Percentiles rank a stretch among this genome's conserved stretches.
Conservation (phyloP, 2,329 filamentous ascomycete genomes). For the Xylariaceae sp. region DNA sequence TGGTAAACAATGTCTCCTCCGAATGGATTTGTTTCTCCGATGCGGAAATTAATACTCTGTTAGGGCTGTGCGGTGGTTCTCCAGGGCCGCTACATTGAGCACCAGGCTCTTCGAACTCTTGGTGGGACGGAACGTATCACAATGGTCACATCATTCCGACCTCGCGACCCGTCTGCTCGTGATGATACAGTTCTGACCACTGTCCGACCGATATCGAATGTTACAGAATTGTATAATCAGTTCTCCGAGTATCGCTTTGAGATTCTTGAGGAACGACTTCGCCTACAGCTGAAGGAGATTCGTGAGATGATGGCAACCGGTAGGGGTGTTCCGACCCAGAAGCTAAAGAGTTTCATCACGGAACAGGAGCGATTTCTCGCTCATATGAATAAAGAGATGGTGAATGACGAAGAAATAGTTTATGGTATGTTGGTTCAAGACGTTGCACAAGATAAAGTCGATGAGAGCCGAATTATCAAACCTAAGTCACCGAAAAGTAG, state of each 20-base stretch:
- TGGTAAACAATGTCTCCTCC: conserved; percentile 43
- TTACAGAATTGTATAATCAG: conserved; percentile 57
- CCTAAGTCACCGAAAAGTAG: conserved; percentile 6
- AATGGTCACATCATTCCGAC: conserved; percentile 65
- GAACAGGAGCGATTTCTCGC: conserved; percentile 35
- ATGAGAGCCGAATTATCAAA: conserved; percentile 23
- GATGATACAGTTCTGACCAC: conserved; percentile 62
- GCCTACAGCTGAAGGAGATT: conserved; percentile 42
- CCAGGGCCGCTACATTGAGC: conserved; percentile 65
- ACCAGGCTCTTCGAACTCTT: conserved; percentile 58
- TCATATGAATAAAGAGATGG: conserved; percentile 34
- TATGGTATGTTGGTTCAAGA: conserved; percentile 6
- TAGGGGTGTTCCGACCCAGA: conserved; percentile 26
- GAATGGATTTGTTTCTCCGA: conserved; percentile 1
- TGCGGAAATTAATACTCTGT: background rate
- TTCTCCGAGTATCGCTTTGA: conserved; percentile 62
- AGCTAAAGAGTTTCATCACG: conserved; percentile 32
- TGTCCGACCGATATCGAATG: conserved; percentile 56
- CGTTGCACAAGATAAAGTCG: conserved; percentile 23
- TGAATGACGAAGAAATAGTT: conserved; percentile 23
- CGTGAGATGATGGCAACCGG: conserved; percentile 32
- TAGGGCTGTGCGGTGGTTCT: conserved; percentile 63
- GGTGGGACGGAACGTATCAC: conserved; percentile 61
- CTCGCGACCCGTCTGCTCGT: conserved; percentile 49
- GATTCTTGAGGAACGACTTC: conserved; percentile 58